Conservation (phyloP, 1,284 basidiomycete genomes). For the Papiliotrema terrestris region DNA sequence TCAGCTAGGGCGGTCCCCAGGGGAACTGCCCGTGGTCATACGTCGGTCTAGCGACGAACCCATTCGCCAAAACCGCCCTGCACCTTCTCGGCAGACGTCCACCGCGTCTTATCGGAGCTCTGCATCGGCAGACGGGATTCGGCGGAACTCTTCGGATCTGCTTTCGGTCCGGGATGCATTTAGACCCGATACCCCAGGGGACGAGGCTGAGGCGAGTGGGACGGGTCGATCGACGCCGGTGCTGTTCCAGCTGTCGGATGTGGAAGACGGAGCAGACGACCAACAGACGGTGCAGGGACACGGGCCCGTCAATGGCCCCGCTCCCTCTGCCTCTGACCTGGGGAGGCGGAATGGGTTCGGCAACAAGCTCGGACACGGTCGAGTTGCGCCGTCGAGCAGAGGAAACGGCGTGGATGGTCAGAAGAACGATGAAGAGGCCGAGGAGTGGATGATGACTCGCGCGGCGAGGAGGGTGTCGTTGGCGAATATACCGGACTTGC, state of each 20-base stretch:
- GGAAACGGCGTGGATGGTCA: not conserved
- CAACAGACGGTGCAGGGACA: not conserved
- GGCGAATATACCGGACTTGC: conserved; percentile 10
- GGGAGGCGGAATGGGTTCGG: no score
- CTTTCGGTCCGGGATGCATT: not conserved
- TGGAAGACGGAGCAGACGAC: conserved; percentile 8
- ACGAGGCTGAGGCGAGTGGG: not conserved
- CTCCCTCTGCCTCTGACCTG: no score
- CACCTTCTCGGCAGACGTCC: not conserved
- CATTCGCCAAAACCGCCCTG: not conserved
- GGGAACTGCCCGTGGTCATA: conserved; percentile 24
- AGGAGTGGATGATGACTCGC: conserved; percentile 78
- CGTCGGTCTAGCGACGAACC: conserved; percentile 18
- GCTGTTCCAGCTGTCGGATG: conserved; percentile 7
- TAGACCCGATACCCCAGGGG: not conserved
- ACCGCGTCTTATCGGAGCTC: not conserved
- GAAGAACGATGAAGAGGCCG: conserved; percentile 51
- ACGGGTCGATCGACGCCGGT: conserved; percentile 4
- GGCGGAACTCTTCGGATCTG: not conserved
- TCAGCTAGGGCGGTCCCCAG: conserved; percentile 16
- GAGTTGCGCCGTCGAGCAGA: not conserved
- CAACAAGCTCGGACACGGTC: no score
- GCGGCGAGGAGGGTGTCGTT: conserved; percentile 78
- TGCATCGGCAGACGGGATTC: not conserved
- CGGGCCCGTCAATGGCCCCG: not conserved